A percentile compares a stretch with the other conserved stretches of the same genome.
Conservation (phyloP, 257 asterid species). For the Solanum infundibuliforme region DNA sequence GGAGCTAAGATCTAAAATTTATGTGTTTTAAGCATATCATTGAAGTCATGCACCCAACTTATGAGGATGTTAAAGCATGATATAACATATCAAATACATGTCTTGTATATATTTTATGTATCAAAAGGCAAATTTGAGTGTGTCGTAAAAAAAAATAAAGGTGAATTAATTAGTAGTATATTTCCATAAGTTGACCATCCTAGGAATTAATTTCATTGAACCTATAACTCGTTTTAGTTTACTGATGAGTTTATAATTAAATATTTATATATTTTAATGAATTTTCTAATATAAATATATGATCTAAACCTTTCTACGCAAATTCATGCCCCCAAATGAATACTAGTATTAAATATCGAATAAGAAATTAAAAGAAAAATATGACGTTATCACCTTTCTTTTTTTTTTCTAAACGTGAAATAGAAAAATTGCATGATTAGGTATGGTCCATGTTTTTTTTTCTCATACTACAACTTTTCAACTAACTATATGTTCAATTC, state of each 20-base stretch:
- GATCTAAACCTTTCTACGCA: neutral
- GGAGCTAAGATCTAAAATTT: neutral
- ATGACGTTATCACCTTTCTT: neutral
- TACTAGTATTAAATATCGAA: neutral
- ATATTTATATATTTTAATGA: neutral
- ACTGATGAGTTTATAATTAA: neutral
- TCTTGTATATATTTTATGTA: neutral
- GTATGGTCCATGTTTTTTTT: neutral
- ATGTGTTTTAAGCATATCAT: neutral
- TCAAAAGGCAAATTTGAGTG: neutral
- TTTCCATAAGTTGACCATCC: neutral
- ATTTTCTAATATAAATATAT: neutral
- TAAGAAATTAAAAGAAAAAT: neutral
- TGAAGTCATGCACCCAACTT: neutral
- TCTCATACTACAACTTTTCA: neutral
- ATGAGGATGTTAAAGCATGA: neutral
- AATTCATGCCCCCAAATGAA: neutral
- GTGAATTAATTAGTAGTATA: neutral
- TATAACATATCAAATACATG: neutral
- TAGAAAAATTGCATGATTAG: neutral
- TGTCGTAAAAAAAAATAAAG: neutral
- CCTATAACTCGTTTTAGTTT: neutral
- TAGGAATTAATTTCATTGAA: neutral
- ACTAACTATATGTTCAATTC: neutral
- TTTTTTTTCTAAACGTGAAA: neutral